phyloP scores from a whole-genome alignment of 768 basidiomycete species.

The Agaricus blazei region DNA sequence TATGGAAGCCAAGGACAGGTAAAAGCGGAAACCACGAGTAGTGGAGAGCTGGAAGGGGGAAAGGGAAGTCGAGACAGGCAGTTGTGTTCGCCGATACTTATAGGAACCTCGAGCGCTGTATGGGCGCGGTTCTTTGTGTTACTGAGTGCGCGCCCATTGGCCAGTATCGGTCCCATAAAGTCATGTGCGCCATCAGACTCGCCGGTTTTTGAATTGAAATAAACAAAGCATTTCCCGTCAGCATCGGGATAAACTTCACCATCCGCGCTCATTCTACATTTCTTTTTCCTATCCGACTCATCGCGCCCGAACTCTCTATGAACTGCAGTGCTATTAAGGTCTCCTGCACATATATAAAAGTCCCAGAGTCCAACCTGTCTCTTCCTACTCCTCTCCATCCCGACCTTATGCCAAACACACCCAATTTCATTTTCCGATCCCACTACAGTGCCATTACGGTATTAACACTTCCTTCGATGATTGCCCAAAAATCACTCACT shows the following conservation, averaged over 20 bases:
- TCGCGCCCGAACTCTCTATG: conserved; percentile 7
- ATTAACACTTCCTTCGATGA: not conserved
- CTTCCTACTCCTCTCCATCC: not conserved
- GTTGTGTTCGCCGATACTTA: not conserved
- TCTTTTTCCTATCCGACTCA: conserved; percentile 15
- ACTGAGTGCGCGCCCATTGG: not conserved
- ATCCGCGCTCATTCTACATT: conserved; percentile 24
- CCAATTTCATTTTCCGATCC: conserved; percentile 1
- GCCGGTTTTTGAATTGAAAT: conserved; percentile 1
- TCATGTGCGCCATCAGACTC: conserved; percentile 13
- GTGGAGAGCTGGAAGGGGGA: not conserved
- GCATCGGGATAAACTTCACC: conserved; percentile 33
- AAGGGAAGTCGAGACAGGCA: not conserved
- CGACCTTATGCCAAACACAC: conserved; percentile 1
- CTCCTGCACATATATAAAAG: conserved; percentile 7
- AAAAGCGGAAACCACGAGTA: too few relatives aligned
- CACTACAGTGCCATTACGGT: not conserved
- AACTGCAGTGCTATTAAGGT: not conserved
- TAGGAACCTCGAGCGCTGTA: not conserved
- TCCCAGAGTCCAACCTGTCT: not conserved
- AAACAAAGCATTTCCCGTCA: conserved; percentile 27
- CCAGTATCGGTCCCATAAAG: conserved; percentile 8
- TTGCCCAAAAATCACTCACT: not conserved
- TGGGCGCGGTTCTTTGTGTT: not conserved
- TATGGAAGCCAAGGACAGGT: too few relatives aligned